Evolutionary conservation across 192 early-diverging fungal genomes (phyloP), one percentile per base, ranked within the genome.

Genomic region (Coemansia sp.): DNA sequence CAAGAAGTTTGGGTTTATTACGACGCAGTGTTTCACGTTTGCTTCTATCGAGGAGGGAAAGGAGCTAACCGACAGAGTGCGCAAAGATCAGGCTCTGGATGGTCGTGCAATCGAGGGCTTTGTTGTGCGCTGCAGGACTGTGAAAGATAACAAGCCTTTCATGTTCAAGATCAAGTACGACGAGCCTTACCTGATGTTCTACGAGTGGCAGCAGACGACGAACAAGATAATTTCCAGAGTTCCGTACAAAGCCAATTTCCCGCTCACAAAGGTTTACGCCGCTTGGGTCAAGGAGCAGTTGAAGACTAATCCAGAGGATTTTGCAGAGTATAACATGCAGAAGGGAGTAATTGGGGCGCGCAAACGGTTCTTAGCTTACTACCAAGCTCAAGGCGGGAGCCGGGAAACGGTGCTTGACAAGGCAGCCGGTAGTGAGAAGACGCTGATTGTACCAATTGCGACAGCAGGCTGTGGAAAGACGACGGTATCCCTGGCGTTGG

Each of bases 131-230:
- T 94, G 91, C 67, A 79, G 67, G 47, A 37, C 41, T 27, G 61
- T 63, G 31, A 61, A 13, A 2, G 53, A 37, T 0, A 59, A 65
- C 2, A 63, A 65, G 23, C 75, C 82, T 8, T 54, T 70, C 40
- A 87, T 91, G 64, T 96, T 94, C 84, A 98, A 98, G 81, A 84
- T 96, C 80, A 98, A 98, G 67, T 95, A 91, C 69, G 93, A 98
- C 52, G 89, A 92, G 64, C 91, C 93, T 0, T 98, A 98, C 47
- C 69, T 97, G 30, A 87, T 95, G 86, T 98, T 91, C 76, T 85
- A 92, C 25, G 96, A 98, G 54, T 98, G 95, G 92, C 84, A 95
- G 17, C 94, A 97, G 61, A 62, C 94, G 3, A 98, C 96, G 8
- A 89, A 87, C 63, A 53, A 55, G 13, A 56, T 94, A 1, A 61